Evolutionary conservation across 495 filamentous ascomycete genomes (phyloP).

Genomic region (Tuber aestivum): DNA sequence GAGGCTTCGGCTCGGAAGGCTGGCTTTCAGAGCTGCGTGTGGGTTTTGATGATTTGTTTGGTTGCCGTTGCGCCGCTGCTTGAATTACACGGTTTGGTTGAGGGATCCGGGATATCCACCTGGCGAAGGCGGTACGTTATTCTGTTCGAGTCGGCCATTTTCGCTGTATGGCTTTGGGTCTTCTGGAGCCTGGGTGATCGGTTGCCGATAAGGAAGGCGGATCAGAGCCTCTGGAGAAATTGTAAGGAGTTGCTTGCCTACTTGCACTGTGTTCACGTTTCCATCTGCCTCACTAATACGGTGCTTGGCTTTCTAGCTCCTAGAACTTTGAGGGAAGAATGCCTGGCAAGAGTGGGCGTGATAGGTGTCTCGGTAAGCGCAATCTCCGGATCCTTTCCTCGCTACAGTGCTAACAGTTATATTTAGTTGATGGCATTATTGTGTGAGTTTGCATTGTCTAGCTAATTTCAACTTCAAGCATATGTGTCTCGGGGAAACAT

Average conservation of each 20-base stretch:
- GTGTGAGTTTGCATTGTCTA: slow-evolving; percentile 38
- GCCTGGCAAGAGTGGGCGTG: slow-evolving; percentile 69
- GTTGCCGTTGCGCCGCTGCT: slow-evolving; percentile 64
- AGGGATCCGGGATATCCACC: slow-evolving; percentile 56
- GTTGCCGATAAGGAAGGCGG: slow-evolving; percentile 52
- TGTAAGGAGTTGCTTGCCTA: slow-evolving; percentile 20
- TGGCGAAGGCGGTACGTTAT: slow-evolving; percentile 49
- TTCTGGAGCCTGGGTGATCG: slow-evolving; percentile 71
- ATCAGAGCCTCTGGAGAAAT: slow-evolving; percentile 33
- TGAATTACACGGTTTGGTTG: slow-evolving; percentile 61
- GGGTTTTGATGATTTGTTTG: slow-evolving; percentile 59
- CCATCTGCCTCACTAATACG: background rate
- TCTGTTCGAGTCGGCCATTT: slow-evolving; percentile 53
- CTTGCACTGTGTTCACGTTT: background rate
- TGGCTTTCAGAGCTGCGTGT: slow-evolving; percentile 60
- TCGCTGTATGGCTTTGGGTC: slow-evolving; percentile 56
- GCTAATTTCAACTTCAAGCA: slow-evolving; percentile 3
- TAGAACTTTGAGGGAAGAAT: slow-evolving; percentile 60
- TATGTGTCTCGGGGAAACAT: background rate
- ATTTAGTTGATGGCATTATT: slow-evolving; percentile 64
- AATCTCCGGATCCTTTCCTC: background rate
- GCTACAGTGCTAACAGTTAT: slow-evolving; percentile 23
- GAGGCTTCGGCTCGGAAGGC: slow-evolving; percentile 55
- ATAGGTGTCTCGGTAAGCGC: slow-evolving; percentile 59
- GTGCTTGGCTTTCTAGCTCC: slow-evolving; percentile 25